These are phyloP conservation scores for Poteriospumella lacustris DNA, from an alignment of 108 stramenopile species.

Conservation along the genomic window DNA sequence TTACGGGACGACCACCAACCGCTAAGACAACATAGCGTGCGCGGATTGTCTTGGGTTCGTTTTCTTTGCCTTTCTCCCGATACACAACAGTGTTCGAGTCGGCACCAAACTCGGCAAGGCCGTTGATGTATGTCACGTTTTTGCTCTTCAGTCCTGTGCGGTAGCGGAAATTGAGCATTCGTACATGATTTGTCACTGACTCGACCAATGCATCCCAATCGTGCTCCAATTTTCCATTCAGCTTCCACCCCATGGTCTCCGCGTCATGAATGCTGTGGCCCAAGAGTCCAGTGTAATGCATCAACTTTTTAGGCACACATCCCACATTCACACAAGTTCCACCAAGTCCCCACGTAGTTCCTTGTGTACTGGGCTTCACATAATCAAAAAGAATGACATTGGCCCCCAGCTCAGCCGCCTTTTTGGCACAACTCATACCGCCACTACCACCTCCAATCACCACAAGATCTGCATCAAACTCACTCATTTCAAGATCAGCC, in stretches of 20 bases:
- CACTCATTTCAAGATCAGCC: too few relatives aligned
- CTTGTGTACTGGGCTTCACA: conserved; percentile 11
- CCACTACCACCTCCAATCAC: conserved; percentile 18
- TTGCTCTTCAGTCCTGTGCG: conserved; percentile 47
- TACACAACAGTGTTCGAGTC: conserved; percentile 38
- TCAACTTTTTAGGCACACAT: conserved; percentile 3
- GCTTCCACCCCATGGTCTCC: conserved; percentile 11
- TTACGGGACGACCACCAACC: conserved; percentile 27
- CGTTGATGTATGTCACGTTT: conserved; percentile 47
- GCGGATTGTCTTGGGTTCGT: conserved; percentile 4
- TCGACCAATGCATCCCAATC: conserved; percentile 45
- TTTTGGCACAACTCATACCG: conserved; percentile 9
- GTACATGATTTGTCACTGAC: conserved; percentile 44
- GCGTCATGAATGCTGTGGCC: conserved; percentile 23
- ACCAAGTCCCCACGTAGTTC: conserved; percentile 1
- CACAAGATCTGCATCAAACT: neutral
- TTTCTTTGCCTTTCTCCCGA: conserved; percentile 34
- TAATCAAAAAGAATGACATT: neutral
- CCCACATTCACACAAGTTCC: conserved; percentile 23
- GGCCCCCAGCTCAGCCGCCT: neutral
- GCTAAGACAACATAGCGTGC: conserved; percentile 14
- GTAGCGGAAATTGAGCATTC: conserved; percentile 52
- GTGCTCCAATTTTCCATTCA: neutral
- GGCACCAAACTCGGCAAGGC: conserved; percentile 35
- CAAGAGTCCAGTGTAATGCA: neutral